Percentiles rank a stretch among this genome's conserved stretches.
These are phyloP conservation scores for Phragmites australis DNA, from an alignment of 176 grass and related monocot species.

Conservation along the genomic window DNA sequence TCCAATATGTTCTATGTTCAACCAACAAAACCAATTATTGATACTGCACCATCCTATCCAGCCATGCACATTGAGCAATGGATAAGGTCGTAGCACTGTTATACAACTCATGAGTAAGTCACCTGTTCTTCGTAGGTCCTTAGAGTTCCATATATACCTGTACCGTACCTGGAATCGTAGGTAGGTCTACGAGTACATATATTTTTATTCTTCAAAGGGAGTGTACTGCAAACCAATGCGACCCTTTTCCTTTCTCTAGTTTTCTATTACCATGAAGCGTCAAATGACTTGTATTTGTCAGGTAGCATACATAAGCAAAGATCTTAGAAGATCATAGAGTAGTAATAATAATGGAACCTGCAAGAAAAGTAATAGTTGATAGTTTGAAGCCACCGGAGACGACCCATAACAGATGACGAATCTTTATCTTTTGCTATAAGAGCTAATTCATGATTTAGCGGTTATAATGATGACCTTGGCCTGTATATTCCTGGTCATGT, in stretches of 20 bases:
- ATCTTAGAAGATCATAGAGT: background rate
- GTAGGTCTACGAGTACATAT: background rate
- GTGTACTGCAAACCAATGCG: background rate
- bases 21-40: background rate
- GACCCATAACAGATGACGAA: background rate
- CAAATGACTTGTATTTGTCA: background rate
- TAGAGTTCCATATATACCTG: background rate
- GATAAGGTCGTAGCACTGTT: constrained; percentile 19
- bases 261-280: background rate
- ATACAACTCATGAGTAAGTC: constrained; percentile 1
- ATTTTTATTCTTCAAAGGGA: background rate
- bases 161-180: background rate
- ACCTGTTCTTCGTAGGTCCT: background rate
- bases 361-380: constrained; percentile 14
- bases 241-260: background rate
- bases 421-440: constrained; percentile 3
- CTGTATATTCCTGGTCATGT: background rate
- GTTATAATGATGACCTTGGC: background rate
- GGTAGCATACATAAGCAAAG: constrained; percentile 26
- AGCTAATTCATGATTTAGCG: background rate
- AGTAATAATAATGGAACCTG: background rate
- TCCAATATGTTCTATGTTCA: background rate
- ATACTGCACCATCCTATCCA: background rate
- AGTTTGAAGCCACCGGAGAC: background rate
- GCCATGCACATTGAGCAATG: background rate